Percentiles rank a stretch among this genome's conserved stretches.
Conservation (phyloP, 179 eudicot species). For the Amaranthus tricolor region DNA sequence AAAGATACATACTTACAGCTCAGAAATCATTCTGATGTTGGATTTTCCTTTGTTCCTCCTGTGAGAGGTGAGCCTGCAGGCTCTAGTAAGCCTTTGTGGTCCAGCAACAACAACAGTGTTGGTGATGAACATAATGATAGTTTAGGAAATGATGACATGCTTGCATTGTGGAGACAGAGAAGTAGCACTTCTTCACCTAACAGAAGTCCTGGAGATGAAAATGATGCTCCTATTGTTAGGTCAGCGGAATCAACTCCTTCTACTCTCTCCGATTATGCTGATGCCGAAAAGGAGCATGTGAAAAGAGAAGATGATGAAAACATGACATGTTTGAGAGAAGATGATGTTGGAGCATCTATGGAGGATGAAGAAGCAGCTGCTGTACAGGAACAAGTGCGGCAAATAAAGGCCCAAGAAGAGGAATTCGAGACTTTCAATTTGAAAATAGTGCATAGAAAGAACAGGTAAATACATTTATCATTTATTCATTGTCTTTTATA, state of each 20-base stretch:
- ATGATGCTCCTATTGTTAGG: slow-evolving; percentile 46
- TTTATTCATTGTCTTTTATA: too few relatives aligned
- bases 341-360: slow-evolving; percentile 61
- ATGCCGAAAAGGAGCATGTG: slow-evolving; percentile 54
- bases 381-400: slow-evolving; percentile 98
- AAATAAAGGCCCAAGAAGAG: slow-evolving; percentile 95
- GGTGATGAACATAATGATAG: slow-evolving; percentile 41
- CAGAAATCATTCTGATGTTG: slow-evolving; percentile 53
- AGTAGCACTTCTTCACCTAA: slow-evolving; percentile 73
- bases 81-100: slow-evolving; percentile 61
- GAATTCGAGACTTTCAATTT: slow-evolving; percentile 95
- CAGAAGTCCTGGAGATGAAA: slow-evolving; percentile 68
- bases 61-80: slow-evolving; percentile 52
- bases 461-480: slow-evolving; percentile 49
- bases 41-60: slow-evolving; percentile 90
- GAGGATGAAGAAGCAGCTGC: slow-evolving; percentile 99
- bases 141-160: slow-evolving; percentile 53
- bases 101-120: slow-evolving; percentile 39
- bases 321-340: slow-evolving; percentile 48
- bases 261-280: slow-evolving; percentile 63
- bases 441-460: slow-evolving; percentile 88
- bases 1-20: slow-evolving; percentile 37
- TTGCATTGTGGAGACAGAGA: slow-evolving; percentile 63
- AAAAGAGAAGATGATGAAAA: slow-evolving; percentile 54
- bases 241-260: slow-evolving; percentile 80